Evolutionary conservation across 2,329 filamentous ascomycete genomes (phyloP).

Genomic region (Botrytis byssoidea): DNA sequence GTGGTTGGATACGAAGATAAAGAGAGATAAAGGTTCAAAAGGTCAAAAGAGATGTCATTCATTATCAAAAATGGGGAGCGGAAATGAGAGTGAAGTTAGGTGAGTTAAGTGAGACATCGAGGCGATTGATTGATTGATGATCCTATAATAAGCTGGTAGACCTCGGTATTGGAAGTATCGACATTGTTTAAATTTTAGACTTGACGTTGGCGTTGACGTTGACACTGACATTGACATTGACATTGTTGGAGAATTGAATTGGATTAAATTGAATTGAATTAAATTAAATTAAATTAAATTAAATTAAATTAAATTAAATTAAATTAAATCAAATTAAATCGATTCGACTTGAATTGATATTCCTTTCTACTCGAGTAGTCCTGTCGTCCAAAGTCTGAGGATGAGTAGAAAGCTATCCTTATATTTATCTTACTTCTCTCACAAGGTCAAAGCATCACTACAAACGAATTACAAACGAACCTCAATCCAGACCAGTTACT

Average conservation of each 20-base stretch:
- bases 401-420: background rate
- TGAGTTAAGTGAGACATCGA: background rate
- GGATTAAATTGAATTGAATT: background rate
- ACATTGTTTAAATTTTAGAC: background rate
- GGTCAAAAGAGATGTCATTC: background rate
- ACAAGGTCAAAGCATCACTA: background rate
- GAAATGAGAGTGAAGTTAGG: background rate
- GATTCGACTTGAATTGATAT: background rate
- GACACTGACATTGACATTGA: background rate
- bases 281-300: background rate
- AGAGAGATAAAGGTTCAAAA: background rate
- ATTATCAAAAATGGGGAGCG: conserved; percentile 7
- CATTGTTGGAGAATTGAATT: background rate
- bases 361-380: background rate
- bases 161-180: background rate
- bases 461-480: background rate
- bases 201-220: too few relatives aligned
- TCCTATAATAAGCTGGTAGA: background rate
- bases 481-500: background rate
- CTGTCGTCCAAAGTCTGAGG: background rate
- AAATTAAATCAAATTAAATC: background rate
- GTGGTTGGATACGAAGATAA: conserved; percentile 11
- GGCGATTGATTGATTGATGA: background rate
- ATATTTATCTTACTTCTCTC: background rate
- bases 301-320: too few relatives aligned